phyloP scores from a whole-genome alignment of 2,329 filamentous ascomycete genomes.

The Leptographium lundbergii region DNA sequence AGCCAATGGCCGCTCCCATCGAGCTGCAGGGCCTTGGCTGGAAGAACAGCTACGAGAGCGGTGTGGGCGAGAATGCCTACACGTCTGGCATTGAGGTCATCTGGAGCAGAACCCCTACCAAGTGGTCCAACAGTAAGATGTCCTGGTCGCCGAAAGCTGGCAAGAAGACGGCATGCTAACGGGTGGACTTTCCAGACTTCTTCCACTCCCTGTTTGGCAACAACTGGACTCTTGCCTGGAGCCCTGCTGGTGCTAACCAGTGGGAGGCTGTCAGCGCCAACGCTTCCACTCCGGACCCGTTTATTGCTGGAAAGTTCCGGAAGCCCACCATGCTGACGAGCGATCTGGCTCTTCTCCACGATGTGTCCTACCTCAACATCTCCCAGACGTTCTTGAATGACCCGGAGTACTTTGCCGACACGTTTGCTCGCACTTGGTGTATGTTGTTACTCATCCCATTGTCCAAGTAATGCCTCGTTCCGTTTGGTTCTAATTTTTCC shows the following conservation, averaged over 20 bases:
- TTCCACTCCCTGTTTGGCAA: conserved; percentile 66
- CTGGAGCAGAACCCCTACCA: conserved; percentile 63
- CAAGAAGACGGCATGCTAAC: not conserved
- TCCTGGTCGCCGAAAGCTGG: not conserved
- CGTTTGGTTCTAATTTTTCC: not conserved
- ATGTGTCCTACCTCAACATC: conserved; percentile 65
- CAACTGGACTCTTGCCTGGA: conserved; percentile 67
- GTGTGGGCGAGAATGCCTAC: conserved; percentile 61
- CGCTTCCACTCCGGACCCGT: conserved; percentile 54
- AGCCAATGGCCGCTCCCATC: conserved; percentile 52
- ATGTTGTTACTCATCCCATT: not conserved
- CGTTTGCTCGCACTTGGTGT: conserved; percentile 61
- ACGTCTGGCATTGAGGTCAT: conserved; percentile 67
- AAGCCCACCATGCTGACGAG: conserved; percentile 63
- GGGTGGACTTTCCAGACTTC: conserved; percentile 29
- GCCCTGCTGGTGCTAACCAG: conserved; percentile 63
- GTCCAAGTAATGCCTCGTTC: no score
- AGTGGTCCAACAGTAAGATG: conserved; percentile 51
- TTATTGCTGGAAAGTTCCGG: conserved; percentile 57
- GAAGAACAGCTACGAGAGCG: conserved; percentile 49
- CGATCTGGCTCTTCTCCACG: conserved; percentile 59
- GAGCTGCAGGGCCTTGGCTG: conserved; percentile 62
- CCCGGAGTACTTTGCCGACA: conserved; percentile 54
- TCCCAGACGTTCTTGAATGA: conserved; percentile 55
- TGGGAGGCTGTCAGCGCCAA: conserved; percentile 58